Evolutionary conservation across 2,329 filamentous ascomycete species (phyloP).

Genomic region (Fusarium luffae): DNA sequence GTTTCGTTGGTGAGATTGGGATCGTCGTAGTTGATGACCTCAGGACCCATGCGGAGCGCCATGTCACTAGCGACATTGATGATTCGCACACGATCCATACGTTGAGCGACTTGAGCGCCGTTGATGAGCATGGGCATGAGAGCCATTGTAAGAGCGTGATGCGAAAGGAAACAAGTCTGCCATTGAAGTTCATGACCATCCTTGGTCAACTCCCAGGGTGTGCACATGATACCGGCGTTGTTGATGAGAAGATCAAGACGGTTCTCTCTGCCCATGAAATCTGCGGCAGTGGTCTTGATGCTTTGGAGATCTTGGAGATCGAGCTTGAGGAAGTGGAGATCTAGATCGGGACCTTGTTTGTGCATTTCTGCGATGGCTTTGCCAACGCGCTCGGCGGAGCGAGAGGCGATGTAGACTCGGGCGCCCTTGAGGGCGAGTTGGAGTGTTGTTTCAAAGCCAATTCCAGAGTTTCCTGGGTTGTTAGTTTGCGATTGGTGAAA

Average conservation of each 20-base stretch:
- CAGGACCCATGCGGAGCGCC: constrained; percentile 28
- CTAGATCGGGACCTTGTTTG: constrained; percentile 8
- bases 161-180: constrained; percentile 40
- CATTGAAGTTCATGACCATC: constrained; percentile 41
- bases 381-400: constrained; percentile 35
- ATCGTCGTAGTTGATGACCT: constrained; percentile 38
- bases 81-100: constrained; percentile 35
- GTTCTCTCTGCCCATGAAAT: constrained; percentile 32
- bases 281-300: constrained; percentile 25
- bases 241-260: constrained; percentile 40
- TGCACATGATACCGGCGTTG: constrained; percentile 42
- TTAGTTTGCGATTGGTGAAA: accelerated
- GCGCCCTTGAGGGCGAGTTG: constrained; percentile 38
- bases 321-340: constrained; percentile 40
- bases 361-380: constrained; percentile 39
- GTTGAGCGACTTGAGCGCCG: constrained; percentile 15
- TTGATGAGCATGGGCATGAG: constrained; percentile 28
- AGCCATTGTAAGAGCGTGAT: constrained; percentile 33
- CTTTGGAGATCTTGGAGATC: constrained; percentile 39
- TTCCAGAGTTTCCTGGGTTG: constrained; percentile 28
- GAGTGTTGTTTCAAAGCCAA: constrained; percentile 39
- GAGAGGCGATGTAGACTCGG: constrained; percentile 39
- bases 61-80: constrained; percentile 44
- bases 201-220: constrained; percentile 34
- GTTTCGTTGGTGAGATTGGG: constrained; percentile 34